A percentile compares a stretch with the other conserved stretches of the same genome.
phyloP scores from a whole-genome alignment of 2,329 filamentous ascomycete species.

The Chrysoporthe deuterocubensis region DNA sequence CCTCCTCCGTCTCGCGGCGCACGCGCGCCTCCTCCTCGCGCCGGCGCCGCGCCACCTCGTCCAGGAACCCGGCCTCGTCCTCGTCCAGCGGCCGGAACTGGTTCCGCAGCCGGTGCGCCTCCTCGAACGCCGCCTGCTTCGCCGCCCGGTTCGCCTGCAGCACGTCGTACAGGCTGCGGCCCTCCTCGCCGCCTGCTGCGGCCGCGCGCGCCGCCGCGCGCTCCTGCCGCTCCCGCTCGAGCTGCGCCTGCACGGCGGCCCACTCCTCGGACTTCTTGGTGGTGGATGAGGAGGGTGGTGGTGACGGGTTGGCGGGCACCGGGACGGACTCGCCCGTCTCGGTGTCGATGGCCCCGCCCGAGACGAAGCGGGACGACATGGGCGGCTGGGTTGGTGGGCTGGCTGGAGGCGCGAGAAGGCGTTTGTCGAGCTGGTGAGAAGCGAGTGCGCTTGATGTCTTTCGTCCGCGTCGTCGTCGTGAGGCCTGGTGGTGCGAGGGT shows the following conservation, averaged over 20 bases:
- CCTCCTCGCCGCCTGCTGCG: slow-evolving; percentile 39
- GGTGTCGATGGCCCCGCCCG: slow-evolving; percentile 55
- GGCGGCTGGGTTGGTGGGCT: background rate
- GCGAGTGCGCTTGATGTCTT: too few species aligned
- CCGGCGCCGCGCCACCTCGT: slow-evolving; percentile 56
- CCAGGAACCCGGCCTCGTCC: slow-evolving; percentile 77
- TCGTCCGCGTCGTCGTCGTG: too few species aligned
- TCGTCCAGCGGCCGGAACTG: slow-evolving; percentile 80
- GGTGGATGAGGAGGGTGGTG: slow-evolving; percentile 14
- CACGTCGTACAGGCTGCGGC: slow-evolving; percentile 69
- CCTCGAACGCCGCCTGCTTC: slow-evolving; percentile 83
- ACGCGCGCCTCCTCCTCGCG: slow-evolving; percentile 58
- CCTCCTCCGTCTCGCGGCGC: slow-evolving; percentile 59
- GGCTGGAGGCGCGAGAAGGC: too few species aligned
- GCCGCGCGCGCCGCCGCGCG: slow-evolving; percentile 46
- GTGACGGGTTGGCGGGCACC: slow-evolving; percentile 1
- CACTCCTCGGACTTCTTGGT: slow-evolving; percentile 53
- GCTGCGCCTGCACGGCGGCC: slow-evolving; percentile 66
- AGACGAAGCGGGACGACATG: slow-evolving; percentile 62
- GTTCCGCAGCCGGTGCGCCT: slow-evolving; percentile 71
- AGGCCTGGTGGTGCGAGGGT: too few species aligned
- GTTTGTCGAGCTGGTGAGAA: too few species aligned
- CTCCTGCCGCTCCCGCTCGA: slow-evolving; percentile 62
- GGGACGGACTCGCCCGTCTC: slow-evolving; percentile 37
- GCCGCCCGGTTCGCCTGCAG: slow-evolving; percentile 84